Evolutionary conservation across 176 grass and related monocot genomes (phyloP).

Genomic region (Rhynchospora pubera): DNA sequence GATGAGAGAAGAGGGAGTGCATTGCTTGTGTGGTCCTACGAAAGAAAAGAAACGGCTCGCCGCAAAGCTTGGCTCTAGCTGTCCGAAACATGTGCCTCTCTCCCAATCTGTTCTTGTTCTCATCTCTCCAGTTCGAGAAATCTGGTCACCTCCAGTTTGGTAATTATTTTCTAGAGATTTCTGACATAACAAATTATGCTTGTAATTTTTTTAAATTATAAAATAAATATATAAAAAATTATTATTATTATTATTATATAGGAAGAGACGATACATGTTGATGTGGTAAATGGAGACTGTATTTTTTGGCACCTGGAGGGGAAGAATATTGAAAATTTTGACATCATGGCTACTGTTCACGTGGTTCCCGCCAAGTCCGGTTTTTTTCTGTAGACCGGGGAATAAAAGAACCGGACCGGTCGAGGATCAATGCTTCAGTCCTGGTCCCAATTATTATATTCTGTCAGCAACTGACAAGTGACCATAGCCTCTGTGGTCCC

Average conservation of each 20-base stretch:
- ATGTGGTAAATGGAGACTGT: background rate
- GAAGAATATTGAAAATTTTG: background rate
- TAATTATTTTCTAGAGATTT: background rate
- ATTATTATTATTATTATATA: too few relatives aligned
- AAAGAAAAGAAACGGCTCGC: conserved; percentile 17
- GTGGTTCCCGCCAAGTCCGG: conserved; percentile 21
- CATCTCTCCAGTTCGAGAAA: background rate
- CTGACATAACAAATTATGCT: background rate
- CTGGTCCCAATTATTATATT: conserved; percentile 22
- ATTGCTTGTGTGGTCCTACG: background rate
- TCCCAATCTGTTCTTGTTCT: background rate
- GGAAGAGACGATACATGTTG: background rate
- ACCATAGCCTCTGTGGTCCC: conserved; percentile 17
- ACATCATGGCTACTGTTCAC: conserved; percentile 6
- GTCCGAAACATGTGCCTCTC: background rate
- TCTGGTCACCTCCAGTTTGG: background rate
- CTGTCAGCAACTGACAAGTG: conserved; percentile 25
- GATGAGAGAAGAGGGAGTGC: background rate
- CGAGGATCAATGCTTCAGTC: background rate
- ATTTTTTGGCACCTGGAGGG: background rate
- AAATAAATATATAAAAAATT: too few relatives aligned
- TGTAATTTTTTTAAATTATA: too few relatives aligned
- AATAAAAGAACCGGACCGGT: background rate
- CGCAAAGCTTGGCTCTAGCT: background rate
- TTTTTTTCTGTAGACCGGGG: background rate